Conservation (phyloP, 306 rosid genomes). For the Inga laurina region DNA sequence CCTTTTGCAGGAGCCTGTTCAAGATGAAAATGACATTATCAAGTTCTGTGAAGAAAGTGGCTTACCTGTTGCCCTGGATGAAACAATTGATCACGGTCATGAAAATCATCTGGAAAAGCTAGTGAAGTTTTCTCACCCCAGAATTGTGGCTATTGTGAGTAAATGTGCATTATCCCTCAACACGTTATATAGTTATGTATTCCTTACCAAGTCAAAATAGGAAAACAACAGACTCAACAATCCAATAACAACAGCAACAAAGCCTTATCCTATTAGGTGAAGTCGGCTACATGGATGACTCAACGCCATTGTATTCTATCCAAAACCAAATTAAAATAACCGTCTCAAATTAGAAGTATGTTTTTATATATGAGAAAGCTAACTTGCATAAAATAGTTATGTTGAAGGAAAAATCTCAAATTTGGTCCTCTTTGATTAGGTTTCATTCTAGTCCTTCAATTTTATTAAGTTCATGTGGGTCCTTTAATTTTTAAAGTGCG, state of each 20-base stretch:
- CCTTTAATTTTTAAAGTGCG: neutral
- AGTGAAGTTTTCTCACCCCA: conserved; percentile 73
- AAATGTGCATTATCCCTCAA: conserved; percentile 18
- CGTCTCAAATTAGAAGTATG: neutral
- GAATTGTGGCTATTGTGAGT: conserved; percentile 89
- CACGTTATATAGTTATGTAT: neutral
- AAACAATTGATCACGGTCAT: conserved; percentile 68
- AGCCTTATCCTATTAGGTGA: no score
- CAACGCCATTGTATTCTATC: no score
- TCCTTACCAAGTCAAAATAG: neutral
- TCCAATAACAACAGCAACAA: no score
- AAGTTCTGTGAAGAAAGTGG: conserved; percentile 86
- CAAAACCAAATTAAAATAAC: neutral
- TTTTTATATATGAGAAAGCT: neutral
- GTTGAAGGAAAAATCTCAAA: neutral
- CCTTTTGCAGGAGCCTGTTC: conserved; percentile 83
- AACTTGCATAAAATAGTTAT: neutral
- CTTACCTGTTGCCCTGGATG: conserved; percentile 88
- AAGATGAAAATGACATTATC: conserved; percentile 69
- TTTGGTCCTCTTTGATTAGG: neutral
- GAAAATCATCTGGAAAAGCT: conserved; percentile 67
- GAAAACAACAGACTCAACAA: neutral
- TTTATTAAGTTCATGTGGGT: neutral
- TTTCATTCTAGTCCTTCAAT: neutral
- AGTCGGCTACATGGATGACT: no score